Percentiles rank a stretch among this genome's conserved stretches.
These are phyloP conservation scores for Bacidia gigantensis DNA, from an alignment of 495 filamentous ascomycete genomes.

Conservation along the genomic window DNA sequence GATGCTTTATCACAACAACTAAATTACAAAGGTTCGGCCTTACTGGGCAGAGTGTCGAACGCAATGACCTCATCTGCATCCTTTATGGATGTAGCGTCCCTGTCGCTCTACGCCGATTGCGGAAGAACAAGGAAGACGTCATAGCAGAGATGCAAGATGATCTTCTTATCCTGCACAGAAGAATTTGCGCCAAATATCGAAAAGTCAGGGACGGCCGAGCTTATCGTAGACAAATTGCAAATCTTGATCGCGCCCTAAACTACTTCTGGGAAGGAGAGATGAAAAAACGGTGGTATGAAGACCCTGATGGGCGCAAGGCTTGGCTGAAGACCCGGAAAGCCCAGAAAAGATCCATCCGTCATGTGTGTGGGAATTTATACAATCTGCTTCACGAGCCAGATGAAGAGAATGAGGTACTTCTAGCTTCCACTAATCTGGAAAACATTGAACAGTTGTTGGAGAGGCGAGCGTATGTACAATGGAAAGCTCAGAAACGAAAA, in stretches of 20 bases:
- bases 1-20: conserved; percentile 21
- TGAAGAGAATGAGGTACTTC: not conserved
- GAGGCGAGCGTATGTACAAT: not conserved
- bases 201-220: not conserved
- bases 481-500: not conserved
- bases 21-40: conserved; percentile 6
- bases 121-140: conserved; percentile 1
- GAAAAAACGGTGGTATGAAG: not conserved
- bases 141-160: conserved; percentile 1
- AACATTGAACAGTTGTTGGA: not conserved
- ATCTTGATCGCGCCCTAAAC: not conserved
- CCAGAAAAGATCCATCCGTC: not conserved
- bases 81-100: conserved; percentile 32
- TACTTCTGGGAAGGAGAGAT: not conserved
- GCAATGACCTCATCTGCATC: conserved; percentile 26
- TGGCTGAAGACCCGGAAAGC: not conserved
- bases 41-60: conserved; percentile 1
- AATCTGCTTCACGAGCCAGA: not conserved
- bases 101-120: conserved; percentile 22
- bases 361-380: not conserved
- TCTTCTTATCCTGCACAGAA: not conserved
- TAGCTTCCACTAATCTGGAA: not conserved
- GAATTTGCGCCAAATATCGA: not conserved
- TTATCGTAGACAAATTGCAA: not conserved
- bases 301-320: not conserved